phyloP scores from a whole-genome alignment of 2,329 filamentous ascomycete genomes.

The Bipolaris gigantea region DNA sequence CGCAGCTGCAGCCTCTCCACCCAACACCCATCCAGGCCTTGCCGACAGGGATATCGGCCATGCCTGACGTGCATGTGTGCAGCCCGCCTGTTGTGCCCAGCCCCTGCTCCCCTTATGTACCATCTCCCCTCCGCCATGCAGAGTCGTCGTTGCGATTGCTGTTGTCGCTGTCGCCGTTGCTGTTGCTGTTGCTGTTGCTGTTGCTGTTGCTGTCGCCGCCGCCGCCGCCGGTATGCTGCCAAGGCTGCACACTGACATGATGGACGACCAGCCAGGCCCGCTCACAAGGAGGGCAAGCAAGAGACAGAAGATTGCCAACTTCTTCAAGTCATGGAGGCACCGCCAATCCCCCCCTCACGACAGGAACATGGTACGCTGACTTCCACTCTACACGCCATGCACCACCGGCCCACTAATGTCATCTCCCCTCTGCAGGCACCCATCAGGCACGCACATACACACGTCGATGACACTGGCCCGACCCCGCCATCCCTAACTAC shows the following conservation, averaged over 20 bases:
- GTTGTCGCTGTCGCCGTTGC: neutral
- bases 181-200: neutral
- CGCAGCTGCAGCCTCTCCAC: slow-evolving; percentile 10
- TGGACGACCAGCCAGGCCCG: slow-evolving; percentile 23
- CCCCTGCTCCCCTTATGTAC: slow-evolving; percentile 21
- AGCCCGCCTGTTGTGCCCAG: slow-evolving; percentile 17
- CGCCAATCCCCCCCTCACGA: slow-evolving; percentile 21
- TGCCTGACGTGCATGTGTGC: slow-evolving; percentile 33
- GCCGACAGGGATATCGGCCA: slow-evolving; percentile 31
- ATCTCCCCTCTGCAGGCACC: slow-evolving; percentile 20
- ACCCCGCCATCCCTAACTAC: slow-evolving; percentile 10
- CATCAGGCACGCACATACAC: no score
- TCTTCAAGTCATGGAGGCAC: slow-evolving; percentile 36
- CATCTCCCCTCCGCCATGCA: slow-evolving; percentile 28
- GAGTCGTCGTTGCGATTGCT: neutral
- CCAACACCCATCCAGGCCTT: slow-evolving; percentile 21
- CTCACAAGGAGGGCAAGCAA: slow-evolving; percentile 34
- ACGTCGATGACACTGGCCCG: slow-evolving; percentile 9
- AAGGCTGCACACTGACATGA: slow-evolving; percentile 28
- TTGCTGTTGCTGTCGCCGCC: slow-evolving; percentile 9
- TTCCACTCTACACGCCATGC: neutral
- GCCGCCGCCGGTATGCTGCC: slow-evolving; percentile 34
- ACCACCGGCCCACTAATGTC: slow-evolving; percentile 22
- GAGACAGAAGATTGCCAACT: slow-evolving; percentile 35
- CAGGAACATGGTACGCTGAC: slow-evolving; percentile 23